phyloP scores from a whole-genome alignment of 2,329 filamentous ascomycete species.

The Arthrobotrys musiformis region DNA sequence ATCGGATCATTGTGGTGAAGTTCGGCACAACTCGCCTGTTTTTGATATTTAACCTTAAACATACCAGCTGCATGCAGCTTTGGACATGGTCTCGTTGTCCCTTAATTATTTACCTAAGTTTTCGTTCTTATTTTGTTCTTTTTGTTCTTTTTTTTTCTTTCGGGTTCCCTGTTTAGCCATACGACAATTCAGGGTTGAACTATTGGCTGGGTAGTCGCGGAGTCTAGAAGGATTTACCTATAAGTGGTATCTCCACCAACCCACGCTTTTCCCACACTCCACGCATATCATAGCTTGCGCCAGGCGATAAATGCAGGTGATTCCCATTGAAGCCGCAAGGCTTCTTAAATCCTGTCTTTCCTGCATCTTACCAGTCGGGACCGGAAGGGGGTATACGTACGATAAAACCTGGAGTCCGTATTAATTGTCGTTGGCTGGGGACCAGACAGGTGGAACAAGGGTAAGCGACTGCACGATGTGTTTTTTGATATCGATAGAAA shows the following conservation, averaged over 20 bases:
- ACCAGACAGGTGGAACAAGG: slow-evolving; percentile 17
- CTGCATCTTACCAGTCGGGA: slow-evolving; percentile 27
- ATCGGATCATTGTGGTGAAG: slow-evolving; percentile 26
- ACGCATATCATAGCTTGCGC: not conserved
- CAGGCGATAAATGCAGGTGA: slow-evolving; percentile 8
- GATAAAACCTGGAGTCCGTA: slow-evolving; percentile 10
- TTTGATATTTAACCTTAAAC: slow-evolving; percentile 40
- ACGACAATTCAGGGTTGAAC: slow-evolving; percentile 14
- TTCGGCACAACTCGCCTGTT: slow-evolving; percentile 44
- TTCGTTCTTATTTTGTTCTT: not conserved
- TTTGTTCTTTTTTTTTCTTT: not conserved
- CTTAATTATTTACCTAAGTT: too few relatives aligned
- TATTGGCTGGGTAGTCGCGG: slow-evolving; percentile 41
- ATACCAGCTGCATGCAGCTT: slow-evolving; percentile 25
- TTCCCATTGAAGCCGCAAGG: slow-evolving; percentile 2
- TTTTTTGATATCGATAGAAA: slow-evolving; percentile 48
- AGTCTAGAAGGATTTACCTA: not conserved
- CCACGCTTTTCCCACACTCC: slow-evolving; percentile 15
- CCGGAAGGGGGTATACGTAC: not conserved
- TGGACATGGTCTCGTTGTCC: slow-evolving; percentile 7
- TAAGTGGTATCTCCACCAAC: slow-evolving; percentile 18
- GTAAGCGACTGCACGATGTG: slow-evolving; percentile 37
- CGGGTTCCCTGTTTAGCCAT: too few relatives aligned
- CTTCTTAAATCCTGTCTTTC: not conserved
- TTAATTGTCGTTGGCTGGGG: slow-evolving; percentile 5